phyloP scores from a whole-genome alignment of 2,329 filamentous ascomycete species.

The Aspergillus bombycis region DNA sequence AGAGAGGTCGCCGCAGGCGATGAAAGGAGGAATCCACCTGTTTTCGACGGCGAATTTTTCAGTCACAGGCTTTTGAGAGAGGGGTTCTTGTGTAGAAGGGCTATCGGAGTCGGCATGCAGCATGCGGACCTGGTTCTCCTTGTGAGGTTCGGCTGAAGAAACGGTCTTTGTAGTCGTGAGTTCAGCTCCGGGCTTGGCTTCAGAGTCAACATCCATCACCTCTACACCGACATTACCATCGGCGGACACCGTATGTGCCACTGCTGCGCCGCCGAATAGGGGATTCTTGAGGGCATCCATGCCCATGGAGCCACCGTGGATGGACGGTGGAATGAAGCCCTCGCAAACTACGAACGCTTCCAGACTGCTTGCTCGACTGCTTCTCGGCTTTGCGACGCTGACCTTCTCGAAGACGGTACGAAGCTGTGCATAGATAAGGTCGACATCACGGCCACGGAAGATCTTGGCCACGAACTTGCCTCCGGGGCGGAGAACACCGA shows the following conservation, averaged over 20 bases:
- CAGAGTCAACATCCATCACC: constrained; percentile 47
- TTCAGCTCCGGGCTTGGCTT: constrained; percentile 23
- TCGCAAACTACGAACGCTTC: constrained; percentile 97
- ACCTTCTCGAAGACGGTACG: constrained; percentile 88
- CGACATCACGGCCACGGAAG: constrained; percentile 92
- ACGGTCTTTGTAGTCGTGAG: constrained; percentile 8
- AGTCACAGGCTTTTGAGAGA: constrained; percentile 23
- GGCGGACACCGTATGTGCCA: constrained; percentile 29
- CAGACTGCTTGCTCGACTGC: constrained; percentile 92
- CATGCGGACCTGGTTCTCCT: constrained; percentile 28
- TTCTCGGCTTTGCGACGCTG: constrained; percentile 88
- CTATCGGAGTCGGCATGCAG: constrained; percentile 50
- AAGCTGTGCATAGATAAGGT: constrained; percentile 89
- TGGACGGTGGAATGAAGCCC: constrained; percentile 74
- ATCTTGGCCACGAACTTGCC: constrained; percentile 99
- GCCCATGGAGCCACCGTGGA: constrained; percentile 53
- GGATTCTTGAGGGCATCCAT: constrained; percentile 42
- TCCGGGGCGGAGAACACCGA: constrained; percentile 88
- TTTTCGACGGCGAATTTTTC: constrained; percentile 47
- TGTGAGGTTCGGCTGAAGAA: constrained; percentile 16
- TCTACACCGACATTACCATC: constrained; percentile 40
- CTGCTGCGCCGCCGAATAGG: constrained; percentile 43
- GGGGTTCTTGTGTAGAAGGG: constrained; percentile 28
- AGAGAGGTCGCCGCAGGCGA: constrained; percentile 95
- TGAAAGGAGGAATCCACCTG: constrained; percentile 90